Base-by-base conservation (phyloP, 1,284 basidiomycete species). In the Peniophora sp. region DNA sequence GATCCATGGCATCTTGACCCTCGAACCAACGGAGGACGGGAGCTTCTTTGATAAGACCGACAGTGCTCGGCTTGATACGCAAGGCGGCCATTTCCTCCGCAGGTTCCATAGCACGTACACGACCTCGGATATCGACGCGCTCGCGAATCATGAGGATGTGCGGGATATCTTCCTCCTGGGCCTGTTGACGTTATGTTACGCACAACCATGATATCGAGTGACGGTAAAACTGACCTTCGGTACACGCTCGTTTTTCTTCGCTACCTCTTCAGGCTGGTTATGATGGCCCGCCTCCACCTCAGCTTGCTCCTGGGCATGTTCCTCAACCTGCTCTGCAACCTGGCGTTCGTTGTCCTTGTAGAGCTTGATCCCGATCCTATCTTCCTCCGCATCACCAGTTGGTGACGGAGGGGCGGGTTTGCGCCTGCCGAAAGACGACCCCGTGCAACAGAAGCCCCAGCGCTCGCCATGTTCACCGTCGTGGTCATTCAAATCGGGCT, bases 101-200 rank as follows among this genome's bases (percentile, higher is more conserved):
- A 0, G 83, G 73, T 61, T 97, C 94, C 56, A 99, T 74, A 0
- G 86, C 77, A 10, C 94, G 81, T 16, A 92, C 74, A 6, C 81
- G 67, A 6, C 96, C 96, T 20, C 75, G 73, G 3, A 85, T 83
- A 17, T 86, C 83, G 19, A 98, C 83, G 11, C 96, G 81, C 66
- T 98, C 94, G 32, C 95, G 80, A 54, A 98, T 90, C 77, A 88
- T 85, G 24, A 65, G 35, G 47, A 53, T 24, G 24, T 50, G 47
- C 17, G 52, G 47, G 11, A 50, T 51, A 20, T 53, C 49, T n/a
- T 36, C 25, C 10, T 16, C 14, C 9, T 52, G 22, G n/a, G 34
- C 43, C 52, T 51, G 22, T 24, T 27, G 19, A 47, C 10, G 32
- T 10, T 23, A 12, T 34, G 34, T n/a, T 22, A 9, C 38, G 22